Base-by-base conservation (phyloP, 2,329 filamentous ascomycete genomes). In the Penicillium sp. region DNA sequence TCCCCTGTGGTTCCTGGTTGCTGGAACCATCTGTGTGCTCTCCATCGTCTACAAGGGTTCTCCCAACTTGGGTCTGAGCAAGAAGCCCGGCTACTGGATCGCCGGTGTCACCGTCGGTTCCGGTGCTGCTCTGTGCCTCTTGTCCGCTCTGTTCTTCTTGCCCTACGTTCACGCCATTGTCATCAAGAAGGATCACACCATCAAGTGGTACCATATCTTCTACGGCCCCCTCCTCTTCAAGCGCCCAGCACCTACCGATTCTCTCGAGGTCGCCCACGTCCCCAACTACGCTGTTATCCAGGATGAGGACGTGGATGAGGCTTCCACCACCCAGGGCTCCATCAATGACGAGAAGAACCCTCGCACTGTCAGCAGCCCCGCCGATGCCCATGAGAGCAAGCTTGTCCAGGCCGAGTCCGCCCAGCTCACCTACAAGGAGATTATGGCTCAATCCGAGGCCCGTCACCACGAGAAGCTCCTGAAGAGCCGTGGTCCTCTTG, bases 1-100 rank as follows among this genome's bases (percentile, higher is more conserved):
- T 1, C 90, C 90, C 10, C 86, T 90, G 78, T 93, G 88, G 80
- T 93, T 93, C 83, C 85, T 92, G 58, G 85, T 93, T 61, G 89
- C 90, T 58, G 88, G 83, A 58, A 91, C 88, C 60, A 79, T 93
- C 70, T 91, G 89, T 79, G 90, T 89, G 0, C 82, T 93, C 5
- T 91, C 88, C 46, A 87, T 93, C 69, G 89, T 93, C 68, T 92
- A 91, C 84, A 92, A 93, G 83, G 90, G 90, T 35, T 91, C 89
- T 10, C 89, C 90, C 26, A 87, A 81, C 61, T 83, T 91, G 33
- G 83, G 83, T 25, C 80, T 91, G 30, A 81, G 79, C 79, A 85
- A 88, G 61, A 75, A 75, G 68, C 87, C 89, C 1, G 75, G 76
- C 8, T 87, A 84, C 83, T 92, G 85, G 71, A 85, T 92, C 62